Evolutionary conservation across 2,329 filamentous ascomycete genomes (phyloP), one percentile per base, ranked within the genome.

Genomic region (Aspergillus tanneri): DNA sequence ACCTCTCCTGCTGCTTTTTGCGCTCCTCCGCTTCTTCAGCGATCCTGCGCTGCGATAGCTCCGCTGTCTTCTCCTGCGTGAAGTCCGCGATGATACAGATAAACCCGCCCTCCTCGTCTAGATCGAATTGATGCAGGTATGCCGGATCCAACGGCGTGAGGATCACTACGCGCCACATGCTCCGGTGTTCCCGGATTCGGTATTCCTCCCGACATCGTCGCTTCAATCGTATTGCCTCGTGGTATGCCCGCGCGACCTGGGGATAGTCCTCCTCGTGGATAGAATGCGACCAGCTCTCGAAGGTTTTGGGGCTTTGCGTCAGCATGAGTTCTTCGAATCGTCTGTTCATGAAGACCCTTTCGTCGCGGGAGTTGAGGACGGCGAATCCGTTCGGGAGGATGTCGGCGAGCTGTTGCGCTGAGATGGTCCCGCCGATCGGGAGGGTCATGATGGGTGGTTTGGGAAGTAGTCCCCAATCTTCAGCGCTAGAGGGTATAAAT

Each of bases 1-100:
- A 90, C 54, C 87, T 87, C 59, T 91, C 86, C 61, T 92, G 88
- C 61, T 87, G 83, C 19, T 82, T 77, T 67, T 93, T 93, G 52
- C 90, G 77, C 64, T 92, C 86, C 2, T 91, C 82, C 0, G 88
- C 90, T 64, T 93, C 88, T 60, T 91, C 82, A 61, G 88, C 86
- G 49, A 88, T 83, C 36, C 84, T 79, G 59, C 81, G 88, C 66
- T 95, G 88, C 25, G 90, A 83, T 38, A 85, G 84, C 67, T 95
- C 89, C 1, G 89, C 88, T 77, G 85, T 86, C 66, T 95, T 95
- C 64, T 93, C 88, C 45, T 87, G 82, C 14, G 86, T 90, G 55
- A 95, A 95, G 61, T 95, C 88, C 0, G 88, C 92, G 43, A 95
- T 85, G 4, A 64, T 63, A 44, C 59, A 61, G n/a, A 63, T 50